phyloP scores from a whole-genome alignment of 2,329 filamentous ascomycete species.

The Metarhizium sp. region DNA sequence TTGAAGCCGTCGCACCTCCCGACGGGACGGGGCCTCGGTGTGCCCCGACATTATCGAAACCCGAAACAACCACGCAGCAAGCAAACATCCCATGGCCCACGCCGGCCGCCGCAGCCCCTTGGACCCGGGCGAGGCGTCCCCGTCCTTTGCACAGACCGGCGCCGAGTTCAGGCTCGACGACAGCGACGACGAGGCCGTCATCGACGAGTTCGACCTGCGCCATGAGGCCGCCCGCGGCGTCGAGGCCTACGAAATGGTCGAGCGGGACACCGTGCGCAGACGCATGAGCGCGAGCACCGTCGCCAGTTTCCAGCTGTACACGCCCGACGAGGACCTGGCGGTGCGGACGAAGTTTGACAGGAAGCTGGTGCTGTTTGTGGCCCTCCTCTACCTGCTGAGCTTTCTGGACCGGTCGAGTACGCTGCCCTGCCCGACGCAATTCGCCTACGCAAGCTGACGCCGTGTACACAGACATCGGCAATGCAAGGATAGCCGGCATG shows the following conservation, averaged over 20 bases:
- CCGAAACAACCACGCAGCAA: no score
- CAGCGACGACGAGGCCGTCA: conserved; percentile 18
- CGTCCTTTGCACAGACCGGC: conserved; percentile 31
- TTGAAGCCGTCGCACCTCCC: neutral
- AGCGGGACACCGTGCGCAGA: conserved; percentile 5
- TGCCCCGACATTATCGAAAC: neutral
- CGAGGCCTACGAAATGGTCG: conserved; percentile 27
- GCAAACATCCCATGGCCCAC: conserved; percentile 5
- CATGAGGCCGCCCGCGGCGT: no score
- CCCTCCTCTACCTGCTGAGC: conserved; percentile 72
- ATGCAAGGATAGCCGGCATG: conserved; percentile 55
- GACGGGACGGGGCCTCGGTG: neutral
- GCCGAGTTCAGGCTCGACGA: conserved; percentile 26
- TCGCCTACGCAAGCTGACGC: neutral
- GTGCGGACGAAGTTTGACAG: conserved; percentile 70
- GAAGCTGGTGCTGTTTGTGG: conserved; percentile 70
- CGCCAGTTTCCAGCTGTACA: conserved; percentile 34
- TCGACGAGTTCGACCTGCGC: conserved; percentile 3
- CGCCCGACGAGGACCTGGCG: conserved; percentile 59
- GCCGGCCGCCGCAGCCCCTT: conserved; percentile 10
- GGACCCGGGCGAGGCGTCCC: conserved; percentile 17
- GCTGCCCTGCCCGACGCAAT: conserved; percentile 14
- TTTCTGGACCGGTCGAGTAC: conserved; percentile 81
- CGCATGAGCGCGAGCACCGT: conserved; percentile 17
- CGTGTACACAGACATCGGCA: conserved; percentile 44